Conservation (phyloP, 768 basidiomycete species). For the Sporobolomyces roseus region DNA sequence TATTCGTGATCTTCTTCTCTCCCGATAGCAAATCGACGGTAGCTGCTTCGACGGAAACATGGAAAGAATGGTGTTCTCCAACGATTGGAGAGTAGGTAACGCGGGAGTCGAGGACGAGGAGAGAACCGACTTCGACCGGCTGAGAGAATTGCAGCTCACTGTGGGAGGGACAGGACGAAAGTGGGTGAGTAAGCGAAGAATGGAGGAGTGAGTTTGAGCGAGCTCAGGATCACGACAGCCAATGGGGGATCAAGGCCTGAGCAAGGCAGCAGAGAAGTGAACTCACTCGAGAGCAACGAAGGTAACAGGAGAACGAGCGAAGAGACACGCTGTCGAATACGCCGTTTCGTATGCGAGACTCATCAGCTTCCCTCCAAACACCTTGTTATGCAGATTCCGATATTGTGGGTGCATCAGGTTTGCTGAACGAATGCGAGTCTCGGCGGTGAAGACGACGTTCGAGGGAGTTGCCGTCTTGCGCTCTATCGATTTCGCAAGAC, state of each 20-base stretch:
- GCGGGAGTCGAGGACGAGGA: constrained; percentile 40
- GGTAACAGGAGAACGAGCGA: constrained; percentile 37
- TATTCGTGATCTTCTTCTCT: constrained; percentile 32
- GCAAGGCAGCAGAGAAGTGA: too few species aligned
- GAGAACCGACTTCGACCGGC: constrained; percentile 43
- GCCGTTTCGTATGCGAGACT: constrained; percentile 41
- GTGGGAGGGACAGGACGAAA: not conserved
- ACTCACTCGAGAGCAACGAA: constrained; percentile 42
- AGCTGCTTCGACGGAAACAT: constrained; percentile 42
- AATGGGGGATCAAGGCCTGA: too few species aligned
- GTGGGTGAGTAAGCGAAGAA: not conserved
- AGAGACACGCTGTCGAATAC: constrained; percentile 40
- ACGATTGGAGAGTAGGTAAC: constrained; percentile 43
- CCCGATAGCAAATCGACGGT: constrained; percentile 38
- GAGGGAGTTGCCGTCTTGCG: constrained; percentile 16
- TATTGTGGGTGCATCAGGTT: constrained; percentile 35
- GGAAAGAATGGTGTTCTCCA: constrained; percentile 39
- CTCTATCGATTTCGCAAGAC: too few species aligned
- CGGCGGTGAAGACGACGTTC: constrained; percentile 34
- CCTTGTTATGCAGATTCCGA: constrained; percentile 37
- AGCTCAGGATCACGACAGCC: too few species aligned
- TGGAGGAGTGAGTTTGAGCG: not conserved
- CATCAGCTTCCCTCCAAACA: constrained; percentile 43
- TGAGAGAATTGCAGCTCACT: constrained; percentile 41
- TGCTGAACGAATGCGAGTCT: constrained; percentile 19